A percentile compares a stretch with the other conserved stretches of the same genome.
Conservation (phyloP, 306 rosid species). For the Cicer chorassanicum region DNA sequence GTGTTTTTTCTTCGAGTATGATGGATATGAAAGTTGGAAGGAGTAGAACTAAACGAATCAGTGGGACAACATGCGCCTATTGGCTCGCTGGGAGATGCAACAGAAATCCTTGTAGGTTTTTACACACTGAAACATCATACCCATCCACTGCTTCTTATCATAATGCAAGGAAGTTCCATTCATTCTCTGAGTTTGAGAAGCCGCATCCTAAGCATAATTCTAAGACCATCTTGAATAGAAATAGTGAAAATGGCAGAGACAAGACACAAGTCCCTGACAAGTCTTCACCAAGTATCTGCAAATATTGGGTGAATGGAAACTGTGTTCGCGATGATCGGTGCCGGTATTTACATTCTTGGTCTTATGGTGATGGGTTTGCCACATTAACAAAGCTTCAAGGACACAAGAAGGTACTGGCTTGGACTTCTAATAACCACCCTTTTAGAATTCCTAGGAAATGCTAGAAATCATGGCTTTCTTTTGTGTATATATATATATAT, state of each 20-base stretch:
- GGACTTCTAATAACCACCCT: neutral
- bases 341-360: conserved; percentile 47
- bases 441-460: neutral
- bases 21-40: too few species aligned
- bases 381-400: conserved; percentile 29
- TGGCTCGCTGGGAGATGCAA: conserved; percentile 43
- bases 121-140: conserved; percentile 8
- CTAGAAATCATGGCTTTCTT: neutral
- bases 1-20: too few species aligned
- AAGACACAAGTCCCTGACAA: neutral
- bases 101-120: conserved; percentile 42
- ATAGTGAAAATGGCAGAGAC: neutral
- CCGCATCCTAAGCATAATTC: neutral
- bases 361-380: conserved; percentile 45
- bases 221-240: neutral
- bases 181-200: neutral
- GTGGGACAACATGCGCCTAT: conserved; percentile 1
- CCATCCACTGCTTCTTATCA: neutral
- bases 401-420: conserved; percentile 41
- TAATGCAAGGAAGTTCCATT: neutral
- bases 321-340: conserved; percentile 49
- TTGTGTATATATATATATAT: too few species aligned
- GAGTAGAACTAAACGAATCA: neutral
- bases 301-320: conserved; percentile 46
- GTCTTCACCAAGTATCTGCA: conserved; percentile 39